Base-by-base conservation (phyloP, 768 basidiomycete species). In the Suillus lakei region DNA sequence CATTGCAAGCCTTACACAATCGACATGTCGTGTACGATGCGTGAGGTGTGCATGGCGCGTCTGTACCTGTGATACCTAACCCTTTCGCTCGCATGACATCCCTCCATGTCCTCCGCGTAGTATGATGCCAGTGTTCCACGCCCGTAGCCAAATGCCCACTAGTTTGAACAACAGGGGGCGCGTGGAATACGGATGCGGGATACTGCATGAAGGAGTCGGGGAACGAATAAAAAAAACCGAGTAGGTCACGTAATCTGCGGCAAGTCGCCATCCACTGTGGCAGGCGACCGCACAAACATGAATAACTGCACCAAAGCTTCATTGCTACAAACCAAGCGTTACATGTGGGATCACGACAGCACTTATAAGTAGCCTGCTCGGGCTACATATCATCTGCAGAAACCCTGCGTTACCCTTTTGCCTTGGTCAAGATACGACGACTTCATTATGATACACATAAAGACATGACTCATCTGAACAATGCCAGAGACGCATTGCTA, bases 331-430 rank as follows among this genome's bases (percentile, higher is more conserved):
- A 8, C 21, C n/a, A 44, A 13, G 28, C 6, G 9, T 30, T 30
- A 30, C 16, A 51, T 30, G 28, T 16, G 30, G 10, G 28, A 53
- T 30, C 16, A 51, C 28, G 8, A 32, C 53, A 13, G 3, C 21
- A n/a, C 30, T 13, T 32, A 5, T 13, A n/a, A n/a, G n/a, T n/a
- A 54, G 62, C 30, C n/a, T 21, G 65, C 67, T 34, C 48, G 26
- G 30, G 62, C 51, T 9, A 30, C 66, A 18, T 76, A 77, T 65
- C 36, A 38, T 67, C 67, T 46, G 60, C 58, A 51, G 56, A 71
- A 53, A 71, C 64, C 54, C 30, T 76, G 67, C 70, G 56, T 44
- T 67, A 23, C 23, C 6, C 15, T 39, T 28, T 28, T 28, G n/a
- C 28, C 10, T 38, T 18, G 15, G 9, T 28, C 28, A 41, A 39